phyloP scores from a whole-genome alignment of 2,329 filamentous ascomycete genomes.

The Penicillium brasilianum region DNA sequence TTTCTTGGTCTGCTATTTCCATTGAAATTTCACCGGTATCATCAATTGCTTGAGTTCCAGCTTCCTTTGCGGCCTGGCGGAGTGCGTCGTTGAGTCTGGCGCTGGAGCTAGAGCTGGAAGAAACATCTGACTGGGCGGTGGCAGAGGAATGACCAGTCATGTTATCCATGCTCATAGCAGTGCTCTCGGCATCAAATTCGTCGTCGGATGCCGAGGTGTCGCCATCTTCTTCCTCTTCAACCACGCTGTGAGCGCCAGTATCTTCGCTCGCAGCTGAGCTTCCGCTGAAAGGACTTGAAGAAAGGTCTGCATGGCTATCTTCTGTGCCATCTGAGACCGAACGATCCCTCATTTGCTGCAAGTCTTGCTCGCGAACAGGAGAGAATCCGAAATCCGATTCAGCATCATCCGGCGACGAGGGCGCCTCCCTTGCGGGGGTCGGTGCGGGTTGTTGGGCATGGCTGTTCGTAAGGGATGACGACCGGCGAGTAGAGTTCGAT shows the following conservation, averaged over 20 bases:
- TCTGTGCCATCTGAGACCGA: slow-evolving; percentile 45
- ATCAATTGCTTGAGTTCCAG: slow-evolving; percentile 72
- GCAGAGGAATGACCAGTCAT: slow-evolving; percentile 70
- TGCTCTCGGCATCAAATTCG: slow-evolving; percentile 67
- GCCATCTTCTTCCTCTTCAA: slow-evolving; percentile 48
- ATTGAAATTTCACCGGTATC: slow-evolving; percentile 74
- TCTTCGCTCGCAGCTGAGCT: slow-evolving; percentile 57
- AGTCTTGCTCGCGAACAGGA: slow-evolving; percentile 68
- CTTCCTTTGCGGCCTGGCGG: slow-evolving; percentile 73
- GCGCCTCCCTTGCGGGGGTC: slow-evolving; percentile 60
- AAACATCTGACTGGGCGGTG: slow-evolving; percentile 62
- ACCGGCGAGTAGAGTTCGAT: slow-evolving; percentile 75
- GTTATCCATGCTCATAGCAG: slow-evolving; percentile 82
- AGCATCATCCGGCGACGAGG: slow-evolving; percentile 66
- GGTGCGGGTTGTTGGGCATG: slow-evolving; percentile 35
- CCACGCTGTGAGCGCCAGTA: slow-evolving; percentile 42
- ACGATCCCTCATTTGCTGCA: slow-evolving; percentile 62
- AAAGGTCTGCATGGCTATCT: slow-evolving; percentile 69
- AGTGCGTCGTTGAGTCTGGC: slow-evolving; percentile 78
- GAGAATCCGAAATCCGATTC: slow-evolving; percentile 63
- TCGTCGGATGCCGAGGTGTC: slow-evolving; percentile 55
- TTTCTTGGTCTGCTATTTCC: slow-evolving; percentile 71
- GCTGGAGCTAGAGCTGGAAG: slow-evolving; percentile 67
- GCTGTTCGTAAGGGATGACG: slow-evolving; percentile 62
- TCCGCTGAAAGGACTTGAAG: slow-evolving; percentile 78